Evolutionary conservation across 2,329 filamentous ascomycete species (phyloP), one percentile per base, ranked within the genome.

Genomic region (Fusarium tanahbumbuense): DNA sequence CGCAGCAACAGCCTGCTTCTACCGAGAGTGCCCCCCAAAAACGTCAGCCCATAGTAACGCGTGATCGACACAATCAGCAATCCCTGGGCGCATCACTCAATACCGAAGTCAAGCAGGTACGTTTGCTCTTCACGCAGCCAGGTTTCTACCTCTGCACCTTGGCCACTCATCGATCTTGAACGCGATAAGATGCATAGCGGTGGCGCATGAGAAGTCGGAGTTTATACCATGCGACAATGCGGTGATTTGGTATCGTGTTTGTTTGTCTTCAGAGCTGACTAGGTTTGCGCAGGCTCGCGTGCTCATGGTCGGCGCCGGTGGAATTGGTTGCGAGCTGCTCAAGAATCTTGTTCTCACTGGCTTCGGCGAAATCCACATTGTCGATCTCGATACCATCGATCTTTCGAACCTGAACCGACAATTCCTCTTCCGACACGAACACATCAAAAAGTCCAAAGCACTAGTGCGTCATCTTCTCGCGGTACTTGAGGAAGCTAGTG

Each of bases 301-400:
- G 56, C 86, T 99, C 62, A 93, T 99, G 85, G 95, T 99, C 60
- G 96, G 96, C 76, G 96, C 96, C 59, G 96, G 96, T 67, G 96
- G 96, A 68, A 99, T 99, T 78, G 96, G 96, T 74, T 99, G 96
- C 83, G 96, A 99, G 83, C 87, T 99, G 10, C 89, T 99, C 70
- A 99, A 99, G 85, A 97, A 98, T 80, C 89, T 99, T 60, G 93
- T 95, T 46, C 90, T 97, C 50, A 92, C 91, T 45, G 94, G 95
- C 72, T 99, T 97, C 75, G 93, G 93, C 71, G 92, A 97, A 82
- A 90, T 98, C 53, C 93, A 97, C 80, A 91, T 98, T 47, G 93
- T 99, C 73, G 96, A 99, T 80, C 92, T 99, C 64, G 96, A 99
- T 80, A 99, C 96, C 2, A 98, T 99, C 82, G 96, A 99, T 78